Conservation (phyloP, 129 eudicot species). For the Saposhnikovia divaricata region DNA sequence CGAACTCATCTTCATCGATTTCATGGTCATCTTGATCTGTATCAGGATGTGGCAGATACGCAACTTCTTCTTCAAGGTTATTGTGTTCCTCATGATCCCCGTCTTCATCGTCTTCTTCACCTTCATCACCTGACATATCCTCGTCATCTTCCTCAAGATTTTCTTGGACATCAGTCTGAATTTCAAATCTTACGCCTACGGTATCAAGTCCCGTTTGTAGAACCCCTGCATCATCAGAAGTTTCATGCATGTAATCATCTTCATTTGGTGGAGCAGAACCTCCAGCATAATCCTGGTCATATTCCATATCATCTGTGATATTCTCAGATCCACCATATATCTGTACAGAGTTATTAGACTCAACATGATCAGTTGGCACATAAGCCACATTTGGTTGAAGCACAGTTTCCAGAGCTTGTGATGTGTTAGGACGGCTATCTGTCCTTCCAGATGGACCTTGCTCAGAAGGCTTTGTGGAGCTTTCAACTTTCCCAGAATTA, state of each 20-base stretch:
- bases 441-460: constrained; percentile 30
- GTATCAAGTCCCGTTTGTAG: constrained; percentile 65
- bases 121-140: constrained; percentile 93
- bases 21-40: constrained; percentile 96
- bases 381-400: constrained; percentile 41
- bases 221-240: constrained; percentile 52
- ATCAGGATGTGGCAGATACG: constrained; percentile 78
- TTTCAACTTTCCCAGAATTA: constrained; percentile 42
- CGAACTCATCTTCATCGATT: constrained; percentile 90
- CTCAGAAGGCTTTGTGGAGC: constrained; percentile 47
- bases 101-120: constrained; percentile 79
- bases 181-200: constrained; percentile 74
- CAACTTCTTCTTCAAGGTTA: constrained; percentile 73
- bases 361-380: constrained; percentile 37
- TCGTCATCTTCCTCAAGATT: constrained; percentile 77
- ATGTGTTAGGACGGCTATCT: constrained; percentile 28
- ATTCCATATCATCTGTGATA: constrained; percentile 91
- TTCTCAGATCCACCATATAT: constrained; percentile 80
- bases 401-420: constrained; percentile 42
- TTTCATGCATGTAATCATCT: constrained; percentile 96
- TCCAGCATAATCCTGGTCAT: constrained; percentile 92
- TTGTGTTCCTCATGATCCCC: constrained; percentile 74
- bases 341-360: constrained; percentile 40
- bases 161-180: constrained; percentile 60
- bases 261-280: constrained; percentile 59